phyloP scores from a whole-genome alignment of 257 asterid species.

The Penstemon eatonii region DNA sequence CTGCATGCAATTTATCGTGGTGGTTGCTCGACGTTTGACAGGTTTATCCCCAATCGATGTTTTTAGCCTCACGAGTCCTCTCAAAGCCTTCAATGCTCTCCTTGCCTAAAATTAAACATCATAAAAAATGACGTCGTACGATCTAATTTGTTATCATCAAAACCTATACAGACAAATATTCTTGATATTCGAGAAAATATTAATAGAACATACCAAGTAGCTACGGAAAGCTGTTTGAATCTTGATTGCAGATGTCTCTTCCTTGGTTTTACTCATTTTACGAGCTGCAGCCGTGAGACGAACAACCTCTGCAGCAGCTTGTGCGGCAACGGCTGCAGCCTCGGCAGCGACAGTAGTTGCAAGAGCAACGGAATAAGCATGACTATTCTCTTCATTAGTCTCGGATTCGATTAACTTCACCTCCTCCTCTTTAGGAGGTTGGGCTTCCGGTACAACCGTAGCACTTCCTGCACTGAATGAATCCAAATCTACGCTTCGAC shows the following conservation, averaged over 20 bases:
- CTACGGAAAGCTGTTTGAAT: constrained; percentile 80
- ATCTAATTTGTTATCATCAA: too few relatives aligned
- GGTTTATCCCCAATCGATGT: constrained; percentile 58
- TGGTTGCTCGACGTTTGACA: constrained; percentile 61
- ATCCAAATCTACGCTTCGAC: constrained; percentile 38
- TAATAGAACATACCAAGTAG: constrained; percentile 54
- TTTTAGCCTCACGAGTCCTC: constrained; percentile 70
- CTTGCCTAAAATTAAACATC: constrained; percentile 55
- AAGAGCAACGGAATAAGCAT: constrained; percentile 69
- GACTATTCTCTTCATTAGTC: constrained; percentile 56
- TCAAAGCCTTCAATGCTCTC: constrained; percentile 63
- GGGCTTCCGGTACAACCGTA: constrained; percentile 28
- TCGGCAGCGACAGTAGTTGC: constrained; percentile 85
- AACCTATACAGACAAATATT: too few relatives aligned
- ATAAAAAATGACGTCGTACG: background rate
- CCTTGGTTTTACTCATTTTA: constrained; percentile 47
- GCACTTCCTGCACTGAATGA: constrained; percentile 35
- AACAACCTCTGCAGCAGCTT: constrained; percentile 84
- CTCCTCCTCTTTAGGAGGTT: constrained; percentile 29
- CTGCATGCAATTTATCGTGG: constrained; percentile 72
- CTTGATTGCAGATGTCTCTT: constrained; percentile 65
- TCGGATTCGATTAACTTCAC: constrained; percentile 59
- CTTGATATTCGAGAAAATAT: background rate
- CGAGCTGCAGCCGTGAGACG: constrained; percentile 61
- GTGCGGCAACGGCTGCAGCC: constrained; percentile 81